These are phyloP conservation scores for Nicotiana undulata DNA, from an alignment of 257 asterid genomes.

Conservation along the genomic window DNA sequence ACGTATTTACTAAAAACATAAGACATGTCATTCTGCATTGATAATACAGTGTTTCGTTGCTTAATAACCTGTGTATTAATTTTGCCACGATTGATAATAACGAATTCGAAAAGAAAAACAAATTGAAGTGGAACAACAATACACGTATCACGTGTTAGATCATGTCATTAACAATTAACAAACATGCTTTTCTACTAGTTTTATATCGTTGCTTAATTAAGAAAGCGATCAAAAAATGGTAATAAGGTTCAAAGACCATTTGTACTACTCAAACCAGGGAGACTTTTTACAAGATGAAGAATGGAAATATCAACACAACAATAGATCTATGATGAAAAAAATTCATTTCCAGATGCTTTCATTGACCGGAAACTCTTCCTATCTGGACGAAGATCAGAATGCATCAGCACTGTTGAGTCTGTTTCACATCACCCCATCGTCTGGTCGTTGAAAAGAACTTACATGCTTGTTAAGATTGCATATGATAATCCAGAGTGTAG, in stretches of 20 bases:
- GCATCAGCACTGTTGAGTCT: not conserved
- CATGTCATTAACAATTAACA: too few relatives aligned
- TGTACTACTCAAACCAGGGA: not conserved
- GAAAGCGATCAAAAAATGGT: not conserved
- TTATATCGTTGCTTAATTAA: too few relatives aligned
- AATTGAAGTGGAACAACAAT: too few relatives aligned
- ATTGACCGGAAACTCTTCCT: not conserved
- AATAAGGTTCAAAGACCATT: not conserved
- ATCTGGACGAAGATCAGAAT: not conserved
- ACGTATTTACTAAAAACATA: too few relatives aligned
- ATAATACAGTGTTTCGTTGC: not conserved
- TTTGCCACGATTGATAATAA: not conserved
- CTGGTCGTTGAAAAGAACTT: not conserved
- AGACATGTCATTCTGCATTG: not conserved
- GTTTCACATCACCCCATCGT: not conserved
- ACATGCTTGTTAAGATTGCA: slow-evolving; percentile 34
- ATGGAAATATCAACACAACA: not conserved
- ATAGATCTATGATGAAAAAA: not conserved
- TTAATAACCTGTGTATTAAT: not conserved
- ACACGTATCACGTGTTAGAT: too few relatives aligned
- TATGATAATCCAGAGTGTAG: slow-evolving; percentile 65
- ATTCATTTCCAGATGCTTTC: not conserved
- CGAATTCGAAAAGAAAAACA: too few relatives aligned
- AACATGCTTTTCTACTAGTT: too few relatives aligned
- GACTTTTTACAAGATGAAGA: not conserved